Conservation (phyloP, 805 yeast genomes). For the Wickerhamiella siamensis region DNA sequence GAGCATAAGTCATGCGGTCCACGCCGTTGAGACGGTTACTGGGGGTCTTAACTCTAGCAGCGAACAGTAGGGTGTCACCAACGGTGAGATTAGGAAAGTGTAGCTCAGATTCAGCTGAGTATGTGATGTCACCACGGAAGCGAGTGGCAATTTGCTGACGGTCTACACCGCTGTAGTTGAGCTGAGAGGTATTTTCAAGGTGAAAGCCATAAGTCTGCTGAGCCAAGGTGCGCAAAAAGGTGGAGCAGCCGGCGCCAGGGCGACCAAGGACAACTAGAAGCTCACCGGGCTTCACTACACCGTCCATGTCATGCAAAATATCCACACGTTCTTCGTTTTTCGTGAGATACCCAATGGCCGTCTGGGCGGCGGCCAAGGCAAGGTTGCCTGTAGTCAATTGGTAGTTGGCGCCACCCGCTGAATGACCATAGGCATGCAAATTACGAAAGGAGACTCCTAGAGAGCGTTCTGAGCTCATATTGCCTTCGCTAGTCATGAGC, state of each 20-base stretch:
- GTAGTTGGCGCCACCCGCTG: constrained; percentile 45
- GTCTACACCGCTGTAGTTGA: constrained; percentile 47
- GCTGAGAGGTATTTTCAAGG: constrained; percentile 35
- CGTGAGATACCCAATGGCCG: constrained; percentile 8
- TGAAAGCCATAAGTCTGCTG: constrained; percentile 37
- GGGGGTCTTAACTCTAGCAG: constrained; percentile 58
- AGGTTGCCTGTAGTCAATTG: constrained; percentile 44
- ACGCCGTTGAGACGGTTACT: constrained; percentile 34
- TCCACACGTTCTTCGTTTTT: constrained; percentile 8
- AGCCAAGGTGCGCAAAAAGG: constrained; percentile 50
- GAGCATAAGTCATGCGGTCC: constrained; percentile 34
- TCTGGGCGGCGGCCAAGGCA: constrained; percentile 18
- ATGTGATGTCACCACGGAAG: constrained; percentile 37
- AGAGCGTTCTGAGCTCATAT: constrained; percentile 44
- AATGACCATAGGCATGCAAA: constrained; percentile 49
- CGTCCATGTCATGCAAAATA: constrained; percentile 23
- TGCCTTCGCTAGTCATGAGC: constrained; percentile 37
- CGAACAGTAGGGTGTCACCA: constrained; percentile 56
- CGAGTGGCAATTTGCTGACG: constrained; percentile 44
- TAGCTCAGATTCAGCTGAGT: constrained; percentile 38
- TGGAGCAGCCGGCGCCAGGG: constrained; percentile 73
- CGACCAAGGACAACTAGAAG: constrained; percentile 55
- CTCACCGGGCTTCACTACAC: constrained; percentile 45
- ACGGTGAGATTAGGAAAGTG: constrained; percentile 71
- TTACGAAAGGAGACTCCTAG: constrained; percentile 50